Evolutionary conservation across 2,329 filamentous ascomycete species (phyloP).

Genomic region (Thielaviopsis musarum): DNA sequence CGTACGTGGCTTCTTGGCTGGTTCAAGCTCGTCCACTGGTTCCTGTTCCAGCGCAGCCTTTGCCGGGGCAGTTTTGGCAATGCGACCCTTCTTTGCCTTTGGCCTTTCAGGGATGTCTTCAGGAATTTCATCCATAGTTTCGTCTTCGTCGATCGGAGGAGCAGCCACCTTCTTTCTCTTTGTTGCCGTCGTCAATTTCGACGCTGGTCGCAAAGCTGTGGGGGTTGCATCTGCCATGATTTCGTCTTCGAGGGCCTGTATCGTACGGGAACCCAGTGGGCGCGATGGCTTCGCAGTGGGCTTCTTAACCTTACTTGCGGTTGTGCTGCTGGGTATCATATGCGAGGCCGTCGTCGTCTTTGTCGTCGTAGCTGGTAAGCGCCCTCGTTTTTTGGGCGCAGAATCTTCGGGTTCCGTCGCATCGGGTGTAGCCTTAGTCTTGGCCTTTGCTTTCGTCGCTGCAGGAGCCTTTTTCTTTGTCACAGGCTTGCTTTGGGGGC

Average conservation of each 20-base stretch:
- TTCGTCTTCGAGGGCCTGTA: conserved; percentile 1
- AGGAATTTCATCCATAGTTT: neutral
- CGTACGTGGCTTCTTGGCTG: neutral
- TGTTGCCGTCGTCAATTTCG: neutral
- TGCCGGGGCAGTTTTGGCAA: neutral
- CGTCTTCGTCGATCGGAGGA: neutral
- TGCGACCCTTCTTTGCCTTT: neutral
- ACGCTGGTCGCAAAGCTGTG: neutral
- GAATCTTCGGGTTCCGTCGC: neutral
- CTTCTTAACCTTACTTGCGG: conserved; percentile 5
- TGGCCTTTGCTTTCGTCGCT: neutral
- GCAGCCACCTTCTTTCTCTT: neutral
- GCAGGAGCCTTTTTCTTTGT: neutral
- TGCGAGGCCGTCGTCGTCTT: neutral
- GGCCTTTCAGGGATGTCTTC: neutral
- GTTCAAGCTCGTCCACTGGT: neutral
- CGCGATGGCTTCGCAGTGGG: neutral
- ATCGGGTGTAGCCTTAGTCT: neutral
- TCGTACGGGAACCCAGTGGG: neutral
- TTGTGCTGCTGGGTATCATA: neutral
- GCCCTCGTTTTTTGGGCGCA: conserved; percentile 1
- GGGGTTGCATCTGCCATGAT: neutral
- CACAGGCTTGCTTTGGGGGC: neutral
- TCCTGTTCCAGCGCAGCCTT: neutral
- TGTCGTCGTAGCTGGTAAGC: neutral